Base-by-base conservation (phyloP, 306 rosid genomes). In the Trichosanthes cucumerina region DNA sequence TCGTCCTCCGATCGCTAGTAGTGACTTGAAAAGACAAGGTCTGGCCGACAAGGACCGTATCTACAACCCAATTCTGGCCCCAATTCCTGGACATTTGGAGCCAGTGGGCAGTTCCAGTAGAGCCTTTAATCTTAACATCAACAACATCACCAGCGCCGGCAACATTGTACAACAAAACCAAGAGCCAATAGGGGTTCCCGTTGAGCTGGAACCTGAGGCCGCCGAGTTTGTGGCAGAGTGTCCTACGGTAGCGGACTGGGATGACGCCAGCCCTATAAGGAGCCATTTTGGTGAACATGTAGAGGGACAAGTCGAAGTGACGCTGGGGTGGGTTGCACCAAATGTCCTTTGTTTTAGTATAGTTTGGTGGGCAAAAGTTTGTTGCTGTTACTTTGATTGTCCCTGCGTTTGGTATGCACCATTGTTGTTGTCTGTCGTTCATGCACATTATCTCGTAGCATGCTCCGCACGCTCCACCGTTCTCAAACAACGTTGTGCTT, bases 291-390 rank as follows among this genome's bases (percentile, higher is more conserved):
- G 80, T 47, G 81, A 93, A 90, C 93, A 93, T 88, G 9, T 86
- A 74, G 88, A 84, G 76, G 10, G 90, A 81, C 21, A 88, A 60
- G 28, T 93, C 98, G 18, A 91, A 91, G 80, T 93, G 98, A 5
- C 60, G 49, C 6, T 14, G 84, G 2, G 96, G 98, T 3, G 95
- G 96, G 49, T 93, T 91, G 82, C 97, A 90, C 98, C 98, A 91
- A 49, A 77, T 79, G 0, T 38, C 88, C 0, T 53, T 7, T 0
- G 85, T 76, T 4, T 83, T 62, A 0, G 49, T 0, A 11, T 90
- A 82, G 59, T 86, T 82, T 0, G 96, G 94, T 0, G 96, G 98
- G 23, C 96, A 93, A 3, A 89, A 85, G 62, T 93, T 87, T 69
- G 98, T 91, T 8, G 89, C 90, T 0, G 96, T 93, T 1, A 93